Percentiles rank a stretch among this genome's conserved stretches.
phyloP scores from a whole-genome alignment of 83 land plant genomes.

The Picea engelmannii region DNA sequence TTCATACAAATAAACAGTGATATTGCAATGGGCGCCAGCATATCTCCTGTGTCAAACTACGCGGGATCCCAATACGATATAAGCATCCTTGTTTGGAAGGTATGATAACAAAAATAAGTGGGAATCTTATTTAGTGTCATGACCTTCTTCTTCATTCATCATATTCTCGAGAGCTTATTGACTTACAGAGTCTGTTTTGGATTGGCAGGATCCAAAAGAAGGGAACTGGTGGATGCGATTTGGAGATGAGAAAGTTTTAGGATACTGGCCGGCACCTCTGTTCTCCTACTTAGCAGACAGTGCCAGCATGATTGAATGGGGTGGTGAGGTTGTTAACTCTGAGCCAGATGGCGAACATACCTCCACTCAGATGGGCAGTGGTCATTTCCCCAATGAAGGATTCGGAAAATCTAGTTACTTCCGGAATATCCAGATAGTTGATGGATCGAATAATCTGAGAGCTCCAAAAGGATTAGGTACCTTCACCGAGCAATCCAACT shows the following conservation, averaged over 20 bases:
- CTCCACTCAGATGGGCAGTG: slow-evolving; percentile 89
- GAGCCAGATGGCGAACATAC: slow-evolving; percentile 69
- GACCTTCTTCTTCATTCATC: no score
- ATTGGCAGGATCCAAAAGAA: slow-evolving; percentile 41
- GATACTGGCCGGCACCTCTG: slow-evolving; percentile 87
- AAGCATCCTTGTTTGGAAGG: slow-evolving; percentile 88
- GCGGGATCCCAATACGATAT: slow-evolving; percentile 79
- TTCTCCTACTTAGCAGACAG: slow-evolving; percentile 73
- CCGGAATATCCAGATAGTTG: slow-evolving; percentile 72
- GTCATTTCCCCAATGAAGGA: slow-evolving; percentile 78
- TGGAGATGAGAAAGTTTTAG: slow-evolving; percentile 63
- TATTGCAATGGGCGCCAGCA: slow-evolving; percentile 87
- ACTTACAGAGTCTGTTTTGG: not conserved
- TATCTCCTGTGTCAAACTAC: slow-evolving; percentile 66
- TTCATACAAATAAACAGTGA: slow-evolving; percentile 80
- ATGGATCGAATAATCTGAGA: slow-evolving; percentile 55
- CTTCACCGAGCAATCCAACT: slow-evolving; percentile 61
- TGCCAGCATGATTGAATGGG: slow-evolving; percentile 87
- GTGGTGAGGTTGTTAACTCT: slow-evolving; percentile 84
- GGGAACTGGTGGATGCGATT: slow-evolving; percentile 68
- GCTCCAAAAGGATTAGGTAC: slow-evolving; percentile 54
- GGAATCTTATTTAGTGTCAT: no score
- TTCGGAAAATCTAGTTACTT: slow-evolving; percentile 80
- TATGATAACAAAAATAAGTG: slow-evolving; percentile 21
- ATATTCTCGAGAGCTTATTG: not conserved